Evolutionary conservation across 1,284 basidiomycete genomes (phyloP), one percentile per base, ranked within the genome.

Genomic region (Sporisorium scitamineum): DNA sequence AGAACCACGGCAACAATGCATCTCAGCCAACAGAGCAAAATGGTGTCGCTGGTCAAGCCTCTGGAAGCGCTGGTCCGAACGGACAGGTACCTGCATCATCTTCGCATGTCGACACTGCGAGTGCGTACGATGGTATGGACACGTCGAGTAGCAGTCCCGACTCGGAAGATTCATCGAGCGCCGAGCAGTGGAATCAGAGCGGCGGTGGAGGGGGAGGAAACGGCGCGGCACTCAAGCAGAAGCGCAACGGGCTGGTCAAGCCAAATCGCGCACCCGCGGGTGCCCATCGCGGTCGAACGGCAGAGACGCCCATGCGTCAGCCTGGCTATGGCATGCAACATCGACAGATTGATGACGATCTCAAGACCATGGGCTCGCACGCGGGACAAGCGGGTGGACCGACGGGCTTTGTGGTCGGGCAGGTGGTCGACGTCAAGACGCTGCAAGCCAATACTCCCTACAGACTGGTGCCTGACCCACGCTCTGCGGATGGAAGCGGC

Each of bases 241-340:
- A 68, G 54, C 72, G 72, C 24, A 70, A 52, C 14, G 63, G 70
- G 8, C 53, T 80, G 34, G 52, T 69, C 26, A 83, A 83, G 60
- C 78, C 81, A 20, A 71, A 78, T 37, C 79, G 87, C 26, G 75
- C 82, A 1, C 80, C 80, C 1, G 70, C 73, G 3, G 79, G 76
- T 20, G 54, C 69, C 3, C 54, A 47, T 26, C 57, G 61, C 4
- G 78, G 88, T 56, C 89, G 93, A 51, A 88, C 91, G 42, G 93
- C 92, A 22, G 95, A 97, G 86, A 93, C 90, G 86, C 91, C 94
- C 4, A 90, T 97, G 72, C 90, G 91, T 72, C 91, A 93, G 10
- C 93, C 94, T 24, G 92, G 93, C 81, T 97, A 96, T 84, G 94
- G 95, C 78, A 91, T 93, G 89, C 95, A 97, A 85, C 93, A 94